These are phyloP conservation scores for Exophiala alcalophila DNA, from an alignment of 2,329 filamentous ascomycete species.

Conservation along the genomic window DNA sequence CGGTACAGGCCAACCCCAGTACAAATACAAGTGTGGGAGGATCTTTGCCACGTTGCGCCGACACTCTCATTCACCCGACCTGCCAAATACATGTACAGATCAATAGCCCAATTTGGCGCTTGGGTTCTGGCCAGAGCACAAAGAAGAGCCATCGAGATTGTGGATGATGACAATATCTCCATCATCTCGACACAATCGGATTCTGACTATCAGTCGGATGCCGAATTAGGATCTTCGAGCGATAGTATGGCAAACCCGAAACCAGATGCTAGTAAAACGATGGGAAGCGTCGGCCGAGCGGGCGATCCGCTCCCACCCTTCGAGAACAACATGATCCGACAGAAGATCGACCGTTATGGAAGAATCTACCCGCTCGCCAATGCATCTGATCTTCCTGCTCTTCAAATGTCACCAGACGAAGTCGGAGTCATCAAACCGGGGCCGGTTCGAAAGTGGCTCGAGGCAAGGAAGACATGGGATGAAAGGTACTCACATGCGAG, in stretches of 20 bases:
- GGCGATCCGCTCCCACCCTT: conserved; percentile 81
- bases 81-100: conserved; percentile 92
- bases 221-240: conserved; percentile 10
- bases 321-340: conserved; percentile 83
- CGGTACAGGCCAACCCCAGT: conserved; percentile 83
- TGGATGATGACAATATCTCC: conserved; percentile 74
- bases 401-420: conserved; percentile 61
- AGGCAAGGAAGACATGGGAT: conserved; percentile 70
- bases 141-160: conserved; percentile 72
- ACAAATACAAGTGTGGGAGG: conserved; percentile 93
- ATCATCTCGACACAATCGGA: conserved; percentile 63
- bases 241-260: conserved; percentile 27
- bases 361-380: conserved; percentile 66
- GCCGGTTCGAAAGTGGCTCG: conserved; percentile 80
- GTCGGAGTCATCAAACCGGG: conserved; percentile 77
- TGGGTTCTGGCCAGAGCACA: conserved; percentile 87
- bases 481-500: conserved; percentile 66
- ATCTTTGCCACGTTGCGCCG: conserved; percentile 86
- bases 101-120: conserved; percentile 86
- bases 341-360: conserved; percentile 77
- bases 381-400: conserved; percentile 61
- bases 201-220: conserved; percentile 33
- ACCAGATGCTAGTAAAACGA: conserved; percentile 23
- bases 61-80: conserved; percentile 95
- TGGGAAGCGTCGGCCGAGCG: conserved; percentile 69